A percentile compares a stretch with the other conserved stretches of the same genome.
Evolutionary conservation across 2,329 filamentous ascomycete species (phyloP).

Genomic region (Phaeosphaeria sp.): DNA sequence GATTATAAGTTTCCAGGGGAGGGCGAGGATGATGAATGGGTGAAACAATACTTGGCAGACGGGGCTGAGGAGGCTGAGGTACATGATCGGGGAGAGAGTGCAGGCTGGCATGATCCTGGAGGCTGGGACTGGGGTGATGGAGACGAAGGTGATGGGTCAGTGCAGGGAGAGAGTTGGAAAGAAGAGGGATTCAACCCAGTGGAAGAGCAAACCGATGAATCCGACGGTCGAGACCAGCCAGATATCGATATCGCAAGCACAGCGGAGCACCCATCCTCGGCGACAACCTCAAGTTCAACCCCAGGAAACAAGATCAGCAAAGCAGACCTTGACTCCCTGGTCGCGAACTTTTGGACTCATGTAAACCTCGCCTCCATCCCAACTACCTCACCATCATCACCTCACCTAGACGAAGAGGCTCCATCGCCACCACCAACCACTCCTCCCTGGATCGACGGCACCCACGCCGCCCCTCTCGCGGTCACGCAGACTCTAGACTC

Average conservation of each 20-base stretch:
- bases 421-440: background rate
- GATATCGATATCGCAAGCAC: background rate
- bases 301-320: background rate
- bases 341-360: background rate
- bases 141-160: background rate
- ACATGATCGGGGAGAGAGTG: slow-evolving; percentile 2
- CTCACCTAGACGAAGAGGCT: background rate
- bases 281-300: background rate
- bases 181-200: background rate
- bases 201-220: background rate
- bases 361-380: background rate
- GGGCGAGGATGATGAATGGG: slow-evolving; percentile 17
- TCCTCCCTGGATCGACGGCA: background rate
- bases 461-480: background rate
- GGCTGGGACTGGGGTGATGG: slow-evolving; percentile 13
- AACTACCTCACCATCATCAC: background rate
- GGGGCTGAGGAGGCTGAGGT: slow-evolving; percentile 7
- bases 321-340: background rate
- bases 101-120: background rate
- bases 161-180: background rate
- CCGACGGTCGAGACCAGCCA: background rate
- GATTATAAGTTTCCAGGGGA: slow-evolving; percentile 20
- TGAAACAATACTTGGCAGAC: slow-evolving; percentile 4
- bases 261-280: background rate
- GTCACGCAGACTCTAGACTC: no score